Evolutionary conservation across 176 grass and related monocot species (phyloP), one percentile per base, ranked within the genome.

Genomic region (Thinopyrum elongatum): DNA sequence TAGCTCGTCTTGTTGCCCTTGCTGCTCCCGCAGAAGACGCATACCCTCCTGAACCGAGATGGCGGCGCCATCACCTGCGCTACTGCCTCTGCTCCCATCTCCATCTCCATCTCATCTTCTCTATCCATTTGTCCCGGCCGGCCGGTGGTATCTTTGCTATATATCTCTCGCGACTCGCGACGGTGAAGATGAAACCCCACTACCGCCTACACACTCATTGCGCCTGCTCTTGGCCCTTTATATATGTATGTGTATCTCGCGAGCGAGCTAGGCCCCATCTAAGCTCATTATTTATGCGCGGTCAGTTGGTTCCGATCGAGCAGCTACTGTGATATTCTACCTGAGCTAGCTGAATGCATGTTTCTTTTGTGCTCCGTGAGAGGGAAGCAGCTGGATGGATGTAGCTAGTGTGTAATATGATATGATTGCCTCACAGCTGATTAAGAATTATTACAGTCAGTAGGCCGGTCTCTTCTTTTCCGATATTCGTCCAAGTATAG

Each of bases 1-100:
- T 92, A 92, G 87, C 42, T 92, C 83, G 79, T 92, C 83, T 89
- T 92, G 83, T 89, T 92, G 42, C 90, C 90, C 74, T 89, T 87
- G 79, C 87, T 92, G 79, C 90, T 92, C 35, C 90, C 90, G 33
- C 90, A 92, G 79, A 89, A 92, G 55, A 92, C 90, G 84, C 90
- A 92, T 58, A 92, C 62, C 74, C 79, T 92, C 79, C 87, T 80
- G 83, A 92, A 92, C 68, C 90, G 87, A 79, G 87, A 92, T 1
- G 65, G 42, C 13, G 33, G 63, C 64, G 49, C 49, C 49, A 86
- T 83, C 66, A 60, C 70, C 19, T 63, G 74, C 10, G 10, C 79
- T 28, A 17, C 83, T 61, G 22, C 63, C 51, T 78, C 79, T 44
- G 13, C 57, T 63, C 62, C 82, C 25, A 31, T 36, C 66, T 76